phyloP scores from a whole-genome alignment of 1,284 basidiomycete genomes.

The Tilletia caries region DNA sequence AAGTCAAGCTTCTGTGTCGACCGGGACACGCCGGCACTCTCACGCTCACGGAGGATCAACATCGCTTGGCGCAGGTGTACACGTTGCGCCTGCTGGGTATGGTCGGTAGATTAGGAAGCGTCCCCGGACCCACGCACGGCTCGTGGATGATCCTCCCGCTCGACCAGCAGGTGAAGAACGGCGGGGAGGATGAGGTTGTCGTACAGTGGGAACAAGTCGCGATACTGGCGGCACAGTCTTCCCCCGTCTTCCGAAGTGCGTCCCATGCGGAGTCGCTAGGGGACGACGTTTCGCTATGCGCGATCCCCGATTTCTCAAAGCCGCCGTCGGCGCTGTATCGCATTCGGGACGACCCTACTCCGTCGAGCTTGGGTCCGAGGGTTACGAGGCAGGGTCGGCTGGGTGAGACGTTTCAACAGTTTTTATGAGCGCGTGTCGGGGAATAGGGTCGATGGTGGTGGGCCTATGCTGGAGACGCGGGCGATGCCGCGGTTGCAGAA shows the following conservation, averaged over 20 bases:
- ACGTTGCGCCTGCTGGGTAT: neutral
- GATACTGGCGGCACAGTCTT: neutral
- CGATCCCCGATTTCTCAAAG: neutral
- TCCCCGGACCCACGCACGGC: neutral
- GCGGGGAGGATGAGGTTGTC: neutral
- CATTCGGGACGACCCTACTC: neutral
- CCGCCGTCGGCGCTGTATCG: neutral
- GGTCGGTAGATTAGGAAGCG: neutral
- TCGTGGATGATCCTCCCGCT: neutral
- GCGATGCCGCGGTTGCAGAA: neutral
- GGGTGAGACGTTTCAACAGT: constrained; percentile 1
- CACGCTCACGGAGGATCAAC: neutral
- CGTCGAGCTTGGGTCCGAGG: neutral
- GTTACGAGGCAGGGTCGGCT: neutral
- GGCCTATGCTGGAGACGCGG: neutral
- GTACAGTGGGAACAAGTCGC: neutral
- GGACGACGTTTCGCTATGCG: neutral
- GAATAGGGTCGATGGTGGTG: neutral
- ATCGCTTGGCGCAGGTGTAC: neutral
- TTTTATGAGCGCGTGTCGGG: neutral
- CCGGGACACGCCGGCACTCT: neutral
- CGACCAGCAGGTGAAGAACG: neutral
- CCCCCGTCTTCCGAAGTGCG: neutral
- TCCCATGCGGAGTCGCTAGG: neutral
- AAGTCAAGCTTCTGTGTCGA: neutral